Percentiles rank a stretch among this genome's conserved stretches.
Evolutionary conservation across 148 eudicot genomes (phyloP).

Genomic region (Oxyria digyna): DNA sequence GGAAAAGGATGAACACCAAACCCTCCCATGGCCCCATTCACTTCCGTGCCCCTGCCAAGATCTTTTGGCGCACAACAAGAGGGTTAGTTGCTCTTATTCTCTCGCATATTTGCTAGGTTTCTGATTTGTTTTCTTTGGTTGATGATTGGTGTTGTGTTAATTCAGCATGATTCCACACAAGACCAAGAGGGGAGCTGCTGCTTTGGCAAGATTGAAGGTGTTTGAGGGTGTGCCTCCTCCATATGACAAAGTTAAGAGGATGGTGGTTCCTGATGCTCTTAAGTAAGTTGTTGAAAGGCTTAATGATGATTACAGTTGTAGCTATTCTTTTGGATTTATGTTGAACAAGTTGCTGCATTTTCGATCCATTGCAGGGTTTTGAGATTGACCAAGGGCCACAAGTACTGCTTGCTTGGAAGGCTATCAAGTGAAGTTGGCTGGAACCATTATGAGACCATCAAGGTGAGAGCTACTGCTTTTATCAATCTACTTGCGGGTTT

Average conservation of each 20-base stretch:
- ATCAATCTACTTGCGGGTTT: not conserved
- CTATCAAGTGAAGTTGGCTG: conserved; percentile 77
- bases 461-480: conserved; percentile 18
- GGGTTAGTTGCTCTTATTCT: conserved; percentile 26
- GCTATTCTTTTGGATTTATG: not conserved
- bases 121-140: not conserved
- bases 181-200: conserved; percentile 83
- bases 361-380: conserved; percentile 34
- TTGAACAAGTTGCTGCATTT: not conserved
- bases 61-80: conserved; percentile 79
- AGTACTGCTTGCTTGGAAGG: conserved; percentile 59
- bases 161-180: conserved; percentile 81
- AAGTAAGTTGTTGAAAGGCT: conserved; percentile 29
- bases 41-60: conserved; percentile 79
- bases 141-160: not conserved
- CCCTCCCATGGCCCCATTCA: conserved; percentile 91
- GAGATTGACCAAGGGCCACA: conserved; percentile 61
- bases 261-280: conserved; percentile 84
- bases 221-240: conserved; percentile 81
- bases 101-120: too few relatives aligned
- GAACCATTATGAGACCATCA: conserved; percentile 74
- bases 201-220: conserved; percentile 68
- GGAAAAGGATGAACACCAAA: conserved; percentile 86
- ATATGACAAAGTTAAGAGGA: conserved; percentile 59
- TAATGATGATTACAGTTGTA: not conserved